These are phyloP conservation scores for Leucocoprinus sp. DNA, from an alignment of 768 basidiomycete genomes.

Conservation along the genomic window DNA sequence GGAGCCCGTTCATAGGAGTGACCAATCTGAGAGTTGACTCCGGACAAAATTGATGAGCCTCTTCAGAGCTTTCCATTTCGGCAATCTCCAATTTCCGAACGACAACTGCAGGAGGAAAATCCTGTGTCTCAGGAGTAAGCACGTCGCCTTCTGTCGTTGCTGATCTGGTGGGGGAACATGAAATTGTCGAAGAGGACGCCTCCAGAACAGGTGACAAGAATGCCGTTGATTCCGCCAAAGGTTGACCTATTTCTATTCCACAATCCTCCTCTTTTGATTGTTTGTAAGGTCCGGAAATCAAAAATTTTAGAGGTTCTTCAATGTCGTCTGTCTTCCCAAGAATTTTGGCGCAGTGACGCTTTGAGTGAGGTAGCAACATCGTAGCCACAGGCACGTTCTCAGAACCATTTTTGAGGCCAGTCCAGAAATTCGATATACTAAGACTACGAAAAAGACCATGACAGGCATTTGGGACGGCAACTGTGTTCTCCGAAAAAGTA, in stretches of 20 bases:
- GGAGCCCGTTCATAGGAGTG: not conserved
- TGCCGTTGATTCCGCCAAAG: not conserved
- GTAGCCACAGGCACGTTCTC: not conserved
- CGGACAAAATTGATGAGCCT: not conserved
- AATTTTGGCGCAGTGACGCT: not conserved
- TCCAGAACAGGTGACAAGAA: not conserved
- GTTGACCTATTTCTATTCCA: not conserved
- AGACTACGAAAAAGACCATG: conserved; percentile 16
- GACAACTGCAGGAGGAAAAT: not conserved
- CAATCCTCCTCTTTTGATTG: not conserved
- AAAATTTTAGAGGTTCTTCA: not conserved
- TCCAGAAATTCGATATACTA: conserved; percentile 14
- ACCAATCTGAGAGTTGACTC: conserved; percentile 14
- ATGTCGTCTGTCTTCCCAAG: not conserved
- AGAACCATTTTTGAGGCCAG: conserved; percentile 7
- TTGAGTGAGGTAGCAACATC: not conserved
- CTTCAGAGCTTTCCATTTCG: not conserved
- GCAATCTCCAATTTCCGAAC: not conserved
- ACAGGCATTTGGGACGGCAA: conserved; percentile 15
- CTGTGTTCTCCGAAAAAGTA: conserved; percentile 22
- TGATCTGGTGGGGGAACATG: not conserved
- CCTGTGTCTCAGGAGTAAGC: not conserved
- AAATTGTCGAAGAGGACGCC: conserved; percentile 2
- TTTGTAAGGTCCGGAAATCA: not conserved
- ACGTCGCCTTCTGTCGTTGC: not conserved